These are phyloP conservation scores for Aspergillus bombycis DNA, from an alignment of 2,329 filamentous ascomycete species.

Conservation along the genomic window DNA sequence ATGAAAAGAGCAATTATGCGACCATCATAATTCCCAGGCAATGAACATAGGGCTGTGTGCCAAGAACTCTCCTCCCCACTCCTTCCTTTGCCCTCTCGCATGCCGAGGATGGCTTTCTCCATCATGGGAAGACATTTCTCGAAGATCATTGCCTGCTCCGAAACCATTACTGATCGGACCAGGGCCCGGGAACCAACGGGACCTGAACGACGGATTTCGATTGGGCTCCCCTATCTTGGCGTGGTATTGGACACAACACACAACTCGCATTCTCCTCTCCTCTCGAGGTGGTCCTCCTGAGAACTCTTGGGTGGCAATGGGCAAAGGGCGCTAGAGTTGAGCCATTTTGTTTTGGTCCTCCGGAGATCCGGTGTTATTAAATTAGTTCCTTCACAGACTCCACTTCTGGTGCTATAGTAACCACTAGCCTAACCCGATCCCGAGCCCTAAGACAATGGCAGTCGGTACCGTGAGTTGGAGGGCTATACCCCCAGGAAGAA, in stretches of 20 bases:
- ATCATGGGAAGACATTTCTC: background rate
- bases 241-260: background rate
- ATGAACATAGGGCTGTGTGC: background rate
- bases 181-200: background rate
- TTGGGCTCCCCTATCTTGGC: background rate
- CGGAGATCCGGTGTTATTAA: background rate
- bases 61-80: background rate
- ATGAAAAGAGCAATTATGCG: background rate
- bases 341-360: background rate
- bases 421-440: background rate
- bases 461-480: too few relatives aligned
- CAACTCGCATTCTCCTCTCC: too few relatives aligned
- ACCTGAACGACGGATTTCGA: background rate
- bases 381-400: background rate
- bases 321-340: background rate
- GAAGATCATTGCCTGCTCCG: background rate
- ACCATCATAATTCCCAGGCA: background rate
- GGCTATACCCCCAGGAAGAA: too few relatives aligned
- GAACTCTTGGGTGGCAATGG: background rate
- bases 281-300: too few relatives aligned
- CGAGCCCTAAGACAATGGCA: background rate
- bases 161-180: background rate
- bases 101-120: background rate
- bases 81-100: background rate
- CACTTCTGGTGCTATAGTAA: background rate